Conservation (phyloP, 768 basidiomycete species). For the Cantharellus anzutake region DNA sequence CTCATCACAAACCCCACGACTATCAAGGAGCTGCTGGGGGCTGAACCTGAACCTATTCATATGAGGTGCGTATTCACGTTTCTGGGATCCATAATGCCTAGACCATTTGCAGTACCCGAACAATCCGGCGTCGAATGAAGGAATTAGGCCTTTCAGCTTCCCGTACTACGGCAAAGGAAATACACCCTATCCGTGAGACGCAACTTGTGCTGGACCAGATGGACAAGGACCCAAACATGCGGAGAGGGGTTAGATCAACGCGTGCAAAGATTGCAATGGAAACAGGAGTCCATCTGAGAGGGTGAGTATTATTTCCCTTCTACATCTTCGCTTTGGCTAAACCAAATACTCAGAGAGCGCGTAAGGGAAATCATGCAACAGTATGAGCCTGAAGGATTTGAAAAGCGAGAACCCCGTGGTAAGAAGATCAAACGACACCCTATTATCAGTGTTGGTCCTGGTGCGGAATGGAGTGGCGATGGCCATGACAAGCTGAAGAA, state of each 20-base stretch:
- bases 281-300: background rate
- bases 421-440: constrained; percentile 15
- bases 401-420: constrained; percentile 13
- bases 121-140: background rate
- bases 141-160: background rate
- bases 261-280: background rate
- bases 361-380: background rate
- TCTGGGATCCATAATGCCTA: too few relatives aligned
- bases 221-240: background rate
- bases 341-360: background rate
- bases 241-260: background rate
- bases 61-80: too few relatives aligned
- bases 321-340: background rate
- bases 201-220: background rate
- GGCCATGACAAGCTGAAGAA: constrained; percentile 24
- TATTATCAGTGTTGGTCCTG: constrained; percentile 18
- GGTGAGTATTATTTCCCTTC: background rate
- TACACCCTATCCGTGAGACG: background rate
- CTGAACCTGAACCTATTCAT: background rate
- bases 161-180: background rate
- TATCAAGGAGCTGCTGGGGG: background rate
- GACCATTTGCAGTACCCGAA: background rate
- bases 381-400: constrained; percentile 15
- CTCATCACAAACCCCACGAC: background rate
- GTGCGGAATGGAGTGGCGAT: constrained; percentile 21